Conservation (phyloP, 352 stramenopile genomes). For the Pythium periplocum region DNA sequence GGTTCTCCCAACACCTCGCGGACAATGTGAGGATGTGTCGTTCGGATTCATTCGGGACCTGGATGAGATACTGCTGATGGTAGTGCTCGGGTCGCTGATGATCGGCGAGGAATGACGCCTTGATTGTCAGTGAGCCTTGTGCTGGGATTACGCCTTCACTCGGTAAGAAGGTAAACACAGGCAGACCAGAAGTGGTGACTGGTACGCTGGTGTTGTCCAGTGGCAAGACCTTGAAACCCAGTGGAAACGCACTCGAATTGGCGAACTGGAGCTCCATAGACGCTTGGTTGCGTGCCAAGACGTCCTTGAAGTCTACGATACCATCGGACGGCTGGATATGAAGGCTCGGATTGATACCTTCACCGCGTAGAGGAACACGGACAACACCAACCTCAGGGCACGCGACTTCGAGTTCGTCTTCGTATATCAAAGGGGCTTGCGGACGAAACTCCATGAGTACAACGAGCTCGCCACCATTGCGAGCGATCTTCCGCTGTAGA, state of each 20-base stretch:
- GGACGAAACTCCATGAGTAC: constrained; percentile 72
- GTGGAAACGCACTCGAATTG: constrained; percentile 63
- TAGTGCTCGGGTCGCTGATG: constrained; percentile 59
- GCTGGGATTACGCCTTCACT: constrained; percentile 52
- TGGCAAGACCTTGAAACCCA: constrained; percentile 42
- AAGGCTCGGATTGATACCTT: constrained; percentile 79
- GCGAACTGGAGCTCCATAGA: constrained; percentile 42
- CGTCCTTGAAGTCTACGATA: constrained; percentile 57
- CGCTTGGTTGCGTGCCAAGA: constrained; percentile 46
- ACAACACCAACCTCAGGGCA: constrained; percentile 25
- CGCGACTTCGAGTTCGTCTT: constrained; percentile 66
- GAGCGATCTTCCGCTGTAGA: constrained; percentile 35
- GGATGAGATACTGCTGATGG: constrained; percentile 40
- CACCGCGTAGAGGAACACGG: constrained; percentile 36
- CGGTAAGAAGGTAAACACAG: constrained; percentile 63
- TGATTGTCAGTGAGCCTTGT: constrained; percentile 42
- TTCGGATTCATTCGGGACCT: constrained; percentile 74
- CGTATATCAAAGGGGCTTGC: constrained; percentile 38
- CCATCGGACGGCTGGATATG: constrained; percentile 56
- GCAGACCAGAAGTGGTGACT: constrained; percentile 18
- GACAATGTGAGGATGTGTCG: constrained; percentile 43
- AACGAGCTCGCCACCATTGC: constrained; percentile 16
- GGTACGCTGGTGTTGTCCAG: background rate
- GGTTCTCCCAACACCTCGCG: constrained; percentile 75
- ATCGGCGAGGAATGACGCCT: constrained; percentile 59